Percentiles rank a stretch among this genome's conserved stretches.
Evolutionary conservation across 1,139 yeast genomes (phyloP).

Genomic region (Yamadazyma kanchanaburiensis): DNA sequence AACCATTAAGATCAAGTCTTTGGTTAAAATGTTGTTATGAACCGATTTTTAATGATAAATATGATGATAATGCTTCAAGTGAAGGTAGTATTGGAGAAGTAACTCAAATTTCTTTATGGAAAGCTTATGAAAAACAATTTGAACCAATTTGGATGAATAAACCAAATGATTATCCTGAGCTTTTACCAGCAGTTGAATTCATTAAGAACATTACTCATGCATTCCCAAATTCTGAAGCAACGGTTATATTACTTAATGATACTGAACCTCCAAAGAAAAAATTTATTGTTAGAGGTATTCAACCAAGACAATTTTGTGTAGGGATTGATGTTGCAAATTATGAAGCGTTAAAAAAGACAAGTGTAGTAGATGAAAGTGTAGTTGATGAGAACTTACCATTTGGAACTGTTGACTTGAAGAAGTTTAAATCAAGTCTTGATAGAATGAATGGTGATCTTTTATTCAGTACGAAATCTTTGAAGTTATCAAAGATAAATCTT

Average conservation of each 20-base stretch:
- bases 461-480: conserved; percentile 3
- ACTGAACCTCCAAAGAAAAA: conserved; percentile 56
- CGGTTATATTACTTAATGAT: conserved; percentile 66
- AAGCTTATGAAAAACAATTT: conserved; percentile 86
- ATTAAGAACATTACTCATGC: conserved; percentile 92
- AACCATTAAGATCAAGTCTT: conserved; percentile 88
- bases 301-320: conserved; percentile 45
- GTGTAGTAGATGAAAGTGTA: conserved; percentile 13
- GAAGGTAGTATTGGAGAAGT: conserved; percentile 60
- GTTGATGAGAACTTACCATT: conserved; percentile 23
- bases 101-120: conserved; percentile 95
- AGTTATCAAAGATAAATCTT: conserved; percentile 20
- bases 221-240: conserved; percentile 88
- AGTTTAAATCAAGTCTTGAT: conserved; percentile 28
- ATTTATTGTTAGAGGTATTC: conserved; percentile 88
- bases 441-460: conserved; percentile 2
- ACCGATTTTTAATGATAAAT: conserved; percentile 33
- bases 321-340: conserved; percentile 43
- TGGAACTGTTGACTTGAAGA: conserved; percentile 37
- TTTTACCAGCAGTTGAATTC: conserved; percentile 93
- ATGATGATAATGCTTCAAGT: conserved; percentile 20
- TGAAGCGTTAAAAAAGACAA: conserved; percentile 36
- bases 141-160: conserved; percentile 35
- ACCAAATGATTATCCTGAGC: conserved; percentile 48
- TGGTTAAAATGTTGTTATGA: conserved; percentile 95